Base-by-base conservation (phyloP, 1,284 basidiomycete species). In the Phlebopus sp. region DNA sequence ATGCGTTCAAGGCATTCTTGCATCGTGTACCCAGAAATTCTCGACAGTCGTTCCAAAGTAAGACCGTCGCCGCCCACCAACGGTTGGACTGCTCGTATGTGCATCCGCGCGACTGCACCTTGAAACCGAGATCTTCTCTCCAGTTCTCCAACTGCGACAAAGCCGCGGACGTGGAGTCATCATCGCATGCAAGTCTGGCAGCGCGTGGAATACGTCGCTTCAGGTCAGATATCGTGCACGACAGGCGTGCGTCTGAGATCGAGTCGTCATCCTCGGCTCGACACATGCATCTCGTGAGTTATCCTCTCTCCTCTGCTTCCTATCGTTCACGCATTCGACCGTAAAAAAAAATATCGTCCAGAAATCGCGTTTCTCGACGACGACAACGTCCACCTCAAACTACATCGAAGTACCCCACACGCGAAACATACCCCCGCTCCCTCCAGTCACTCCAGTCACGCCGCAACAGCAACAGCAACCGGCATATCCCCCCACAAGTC, bases 281-380 rank as follows among this genome's bases (percentile, higher is more conserved):
- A 31, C 50, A 41, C n/a, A 25, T 42, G 5, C n/a, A 45, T 30
- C 41, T 56, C 30, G 67, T 68, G 45, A 46, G 64, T 44, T 19
- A 9, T 5, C 39, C 35, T 5, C 8, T 13, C 25, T 41, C 30
- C 17, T 8, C 10, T 10, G 25, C 21, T 40, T 11, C 11, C n/a
- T n/a, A 13, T 27, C 14, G 7, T 14, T 32, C 11, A 8, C 38
- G 36, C 15, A 15, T 25, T 27, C 21, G 18, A n/a, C 25, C 18
- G 21, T 19, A 9, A 7, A 25, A 25, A n/a, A n/a, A n/a, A n/a
- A n/a, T n/a, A 25, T 8, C 25, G 8, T 25, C 5, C 40, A 78
- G 78, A 66, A 59, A 47, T 79, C 78, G 4, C 67, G 70, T 4
- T 79, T 79, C 55, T 79, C 78, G 17, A 69, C 71, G 17, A 74